A percentile compares a stretch with the other conserved stretches of the same genome.
Conservation (phyloP, 139 green algal genomes). For the Edaphochlamys debaryana region DNA sequence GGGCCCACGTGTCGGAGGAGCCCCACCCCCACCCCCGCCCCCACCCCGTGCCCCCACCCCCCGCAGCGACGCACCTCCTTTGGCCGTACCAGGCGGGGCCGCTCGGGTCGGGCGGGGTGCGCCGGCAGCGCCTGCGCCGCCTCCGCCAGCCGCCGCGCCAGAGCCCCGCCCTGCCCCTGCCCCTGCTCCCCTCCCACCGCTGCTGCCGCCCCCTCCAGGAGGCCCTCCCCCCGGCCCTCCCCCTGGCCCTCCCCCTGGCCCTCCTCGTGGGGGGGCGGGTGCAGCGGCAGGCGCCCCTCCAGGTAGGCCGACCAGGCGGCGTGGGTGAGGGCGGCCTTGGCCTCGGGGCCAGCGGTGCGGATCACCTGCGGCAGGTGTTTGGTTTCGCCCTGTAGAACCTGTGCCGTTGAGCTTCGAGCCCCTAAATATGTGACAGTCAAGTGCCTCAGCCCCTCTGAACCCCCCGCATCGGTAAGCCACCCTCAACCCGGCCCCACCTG, state of each 20-base stretch:
- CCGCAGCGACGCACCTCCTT: slow-evolving; percentile 42
- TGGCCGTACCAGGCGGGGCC: slow-evolving; percentile 63
- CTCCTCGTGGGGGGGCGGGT: too few species aligned
- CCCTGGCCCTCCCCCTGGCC: neutral
- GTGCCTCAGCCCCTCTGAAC: too few species aligned
- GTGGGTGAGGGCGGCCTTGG: slow-evolving; percentile 75
- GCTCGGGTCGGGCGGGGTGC: slow-evolving; percentile 59
- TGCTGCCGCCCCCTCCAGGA: neutral
- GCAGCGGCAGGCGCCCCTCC: slow-evolving; percentile 52
- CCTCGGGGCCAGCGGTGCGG: slow-evolving; percentile 57
- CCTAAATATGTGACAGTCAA: too few species aligned
- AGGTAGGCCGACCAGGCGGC: slow-evolving; percentile 63
- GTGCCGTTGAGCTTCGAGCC: too few species aligned
- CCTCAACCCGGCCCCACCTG: too few species aligned
- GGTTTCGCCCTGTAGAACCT: too few species aligned
- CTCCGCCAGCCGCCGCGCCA: too few species aligned
- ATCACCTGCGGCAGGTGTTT: too few species aligned
- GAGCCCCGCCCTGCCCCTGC: neutral
- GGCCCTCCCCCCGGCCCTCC: neutral
- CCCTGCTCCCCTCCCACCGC: neutral
- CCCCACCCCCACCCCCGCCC: too few species aligned
- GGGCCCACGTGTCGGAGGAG: too few species aligned
- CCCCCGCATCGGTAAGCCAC: too few species aligned
- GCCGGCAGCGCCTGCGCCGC: slow-evolving; percentile 28
- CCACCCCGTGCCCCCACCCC: too few species aligned